Evolutionary conservation across 805 yeast species (phyloP).

Genomic region (Jamesozyma rosinii): DNA sequence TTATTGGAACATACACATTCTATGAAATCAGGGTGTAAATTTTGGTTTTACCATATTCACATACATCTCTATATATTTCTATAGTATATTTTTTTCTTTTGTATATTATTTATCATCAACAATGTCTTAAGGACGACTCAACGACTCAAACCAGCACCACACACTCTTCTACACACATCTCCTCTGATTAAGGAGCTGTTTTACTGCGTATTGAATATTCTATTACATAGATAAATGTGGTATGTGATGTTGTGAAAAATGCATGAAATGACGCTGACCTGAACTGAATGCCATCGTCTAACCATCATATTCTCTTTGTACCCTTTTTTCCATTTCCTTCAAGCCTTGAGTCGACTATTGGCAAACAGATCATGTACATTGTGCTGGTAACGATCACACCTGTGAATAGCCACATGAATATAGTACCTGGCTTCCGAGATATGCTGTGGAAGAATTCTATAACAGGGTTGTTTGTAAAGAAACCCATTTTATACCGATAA

Average conservation of each 20-base stretch:
- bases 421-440: slow-evolving; percentile 19
- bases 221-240: too few species aligned
- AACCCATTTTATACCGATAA: slow-evolving; percentile 18
- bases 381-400: slow-evolving; percentile 23
- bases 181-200: too few species aligned
- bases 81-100: not conserved
- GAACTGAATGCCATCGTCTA: too few species aligned
- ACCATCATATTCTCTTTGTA: slow-evolving; percentile 1
- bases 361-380: slow-evolving; percentile 15
- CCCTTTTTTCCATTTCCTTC: slow-evolving; percentile 1
- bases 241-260: too few species aligned
- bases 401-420: slow-evolving; percentile 28
- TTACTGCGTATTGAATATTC: too few species aligned
- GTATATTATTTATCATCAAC: not conserved
- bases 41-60: not conserved
- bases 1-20: too few species aligned
- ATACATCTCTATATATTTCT: not conserved
- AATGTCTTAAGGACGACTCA: not conserved
- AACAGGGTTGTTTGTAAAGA: slow-evolving; percentile 21
- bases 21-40: not conserved
- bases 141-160: too few species aligned
- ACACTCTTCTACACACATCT: too few species aligned
- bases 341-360: not conserved
- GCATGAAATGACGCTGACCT: too few species aligned
- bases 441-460: slow-evolving; percentile 20